phyloP scores from a whole-genome alignment of 148 eudicot genomes.

The Mesembryanthemum crystallinum region DNA sequence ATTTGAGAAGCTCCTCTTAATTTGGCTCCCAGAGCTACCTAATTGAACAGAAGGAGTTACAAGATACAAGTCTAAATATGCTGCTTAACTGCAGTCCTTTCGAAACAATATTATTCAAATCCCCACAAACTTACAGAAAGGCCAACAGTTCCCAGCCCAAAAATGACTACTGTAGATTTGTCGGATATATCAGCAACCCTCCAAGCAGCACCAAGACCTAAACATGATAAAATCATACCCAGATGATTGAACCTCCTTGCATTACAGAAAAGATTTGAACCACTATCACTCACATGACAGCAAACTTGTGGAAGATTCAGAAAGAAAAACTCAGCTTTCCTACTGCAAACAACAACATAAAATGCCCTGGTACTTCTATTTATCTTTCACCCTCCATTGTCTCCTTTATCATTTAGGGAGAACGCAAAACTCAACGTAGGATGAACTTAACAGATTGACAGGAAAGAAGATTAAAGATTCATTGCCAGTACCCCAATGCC shows the following conservation, averaged over 20 bases:
- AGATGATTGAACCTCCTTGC: neutral
- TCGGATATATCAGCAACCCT: slow-evolving; percentile 76
- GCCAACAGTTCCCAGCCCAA: slow-evolving; percentile 98
- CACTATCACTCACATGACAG: neutral
- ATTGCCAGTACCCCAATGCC: no score
- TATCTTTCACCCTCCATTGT: neutral
- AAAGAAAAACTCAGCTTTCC: neutral
- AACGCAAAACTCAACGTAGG: neutral
- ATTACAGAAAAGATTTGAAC: neutral
- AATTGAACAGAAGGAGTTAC: slow-evolving; percentile 8
- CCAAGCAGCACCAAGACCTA: slow-evolving; percentile 99
- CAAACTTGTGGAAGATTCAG: neutral
- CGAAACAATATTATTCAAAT: neutral
- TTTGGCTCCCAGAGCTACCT: slow-evolving; percentile 40
- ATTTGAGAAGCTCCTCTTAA: slow-evolving; percentile 72
- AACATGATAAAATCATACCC: neutral
- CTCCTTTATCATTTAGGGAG: neutral
- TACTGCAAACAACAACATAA: no score
- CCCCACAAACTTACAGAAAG: slow-evolving; percentile 69
- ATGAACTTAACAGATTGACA: neutral
- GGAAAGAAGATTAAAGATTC: neutral
- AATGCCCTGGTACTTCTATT: no score
- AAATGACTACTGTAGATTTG: slow-evolving; percentile 74
- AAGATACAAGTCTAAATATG: neutral
- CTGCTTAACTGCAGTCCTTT: neutral